Evolutionary conservation across 2,329 filamentous ascomycete species (phyloP).

Genomic region (Aspergillus uvarum): DNA sequence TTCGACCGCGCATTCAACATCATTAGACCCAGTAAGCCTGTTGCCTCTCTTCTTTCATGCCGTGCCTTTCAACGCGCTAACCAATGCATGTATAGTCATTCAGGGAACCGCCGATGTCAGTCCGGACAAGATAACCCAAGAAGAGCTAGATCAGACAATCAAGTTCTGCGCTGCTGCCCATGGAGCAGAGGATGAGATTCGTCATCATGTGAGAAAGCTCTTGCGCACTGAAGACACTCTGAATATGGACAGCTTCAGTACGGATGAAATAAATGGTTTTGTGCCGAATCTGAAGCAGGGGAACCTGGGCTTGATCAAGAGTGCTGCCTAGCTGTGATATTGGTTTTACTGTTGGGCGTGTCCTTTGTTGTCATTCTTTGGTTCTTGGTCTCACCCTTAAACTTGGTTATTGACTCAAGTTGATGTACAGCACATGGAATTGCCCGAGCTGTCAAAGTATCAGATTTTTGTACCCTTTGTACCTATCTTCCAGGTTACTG

Average conservation of each 20-base stretch:
- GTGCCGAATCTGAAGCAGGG: background rate
- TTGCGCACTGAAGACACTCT: background rate
- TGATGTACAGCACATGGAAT: background rate
- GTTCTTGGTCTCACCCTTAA: background rate
- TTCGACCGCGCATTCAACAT: slow-evolving; percentile 4
- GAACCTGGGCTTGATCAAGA: background rate
- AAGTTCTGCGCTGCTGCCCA: background rate
- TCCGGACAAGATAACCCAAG: background rate
- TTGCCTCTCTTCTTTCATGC: background rate
- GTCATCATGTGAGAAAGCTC: background rate
- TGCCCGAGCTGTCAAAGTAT: too few species aligned
- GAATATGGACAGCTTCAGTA: background rate
- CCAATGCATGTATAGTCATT: background rate
- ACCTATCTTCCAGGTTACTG: too few species aligned
- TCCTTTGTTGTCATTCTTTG: background rate
- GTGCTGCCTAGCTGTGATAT: background rate
- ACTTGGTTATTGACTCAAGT: background rate
- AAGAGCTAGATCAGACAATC: background rate
- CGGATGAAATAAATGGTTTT: background rate
- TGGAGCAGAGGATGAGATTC: background rate
- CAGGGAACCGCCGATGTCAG: slow-evolving; percentile 1
- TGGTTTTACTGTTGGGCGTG: background rate
- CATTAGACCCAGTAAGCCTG: background rate
- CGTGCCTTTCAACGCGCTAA: background rate
- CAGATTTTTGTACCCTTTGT: too few species aligned